phyloP scores from a whole-genome alignment of 768 basidiomycete species.

The Pleurotus tuoliensis region DNA sequence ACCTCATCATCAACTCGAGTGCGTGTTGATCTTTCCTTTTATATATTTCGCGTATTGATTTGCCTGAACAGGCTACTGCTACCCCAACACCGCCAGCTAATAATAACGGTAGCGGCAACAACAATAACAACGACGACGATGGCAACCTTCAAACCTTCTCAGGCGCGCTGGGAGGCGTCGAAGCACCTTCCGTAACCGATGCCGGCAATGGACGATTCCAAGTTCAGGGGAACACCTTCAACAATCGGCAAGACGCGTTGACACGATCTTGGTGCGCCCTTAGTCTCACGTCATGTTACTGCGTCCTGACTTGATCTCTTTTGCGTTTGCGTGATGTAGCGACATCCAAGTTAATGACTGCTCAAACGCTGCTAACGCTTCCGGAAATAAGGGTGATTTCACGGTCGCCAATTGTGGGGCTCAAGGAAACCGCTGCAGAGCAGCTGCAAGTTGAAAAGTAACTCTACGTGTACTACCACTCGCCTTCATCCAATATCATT shows the following conservation, averaged over 20 bases:
- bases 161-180: slow-evolving; percentile 41
- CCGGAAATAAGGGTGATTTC: slow-evolving; percentile 41
- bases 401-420: slow-evolving; percentile 42
- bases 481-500: no score
- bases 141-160: slow-evolving; percentile 49
- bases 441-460: slow-evolving; percentile 13
- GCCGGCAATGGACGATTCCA: slow-evolving; percentile 41
- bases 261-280: slow-evolving; percentile 40
- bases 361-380: slow-evolving; percentile 51
- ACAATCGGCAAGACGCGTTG: slow-evolving; percentile 40
- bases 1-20: slow-evolving; percentile 11
- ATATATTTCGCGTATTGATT: not conserved
- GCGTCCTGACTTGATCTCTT: not conserved
- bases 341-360: slow-evolving; percentile 60
- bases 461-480: no score
- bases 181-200: slow-evolving; percentile 40
- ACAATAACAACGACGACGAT: not conserved
- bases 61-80: slow-evolving; percentile 3
- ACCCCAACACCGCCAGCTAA: slow-evolving; percentile 10
- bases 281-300: not conserved
- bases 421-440: slow-evolving; percentile 40
- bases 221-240: slow-evolving; percentile 48
- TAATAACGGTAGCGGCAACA: slow-evolving; percentile 7
- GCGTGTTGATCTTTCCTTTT: slow-evolving; percentile 3
- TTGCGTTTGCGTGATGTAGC: slow-evolving; percentile 17